phyloP scores from a whole-genome alignment of 495 filamentous ascomycete species.

The Cairneyella variabilis region DNA sequence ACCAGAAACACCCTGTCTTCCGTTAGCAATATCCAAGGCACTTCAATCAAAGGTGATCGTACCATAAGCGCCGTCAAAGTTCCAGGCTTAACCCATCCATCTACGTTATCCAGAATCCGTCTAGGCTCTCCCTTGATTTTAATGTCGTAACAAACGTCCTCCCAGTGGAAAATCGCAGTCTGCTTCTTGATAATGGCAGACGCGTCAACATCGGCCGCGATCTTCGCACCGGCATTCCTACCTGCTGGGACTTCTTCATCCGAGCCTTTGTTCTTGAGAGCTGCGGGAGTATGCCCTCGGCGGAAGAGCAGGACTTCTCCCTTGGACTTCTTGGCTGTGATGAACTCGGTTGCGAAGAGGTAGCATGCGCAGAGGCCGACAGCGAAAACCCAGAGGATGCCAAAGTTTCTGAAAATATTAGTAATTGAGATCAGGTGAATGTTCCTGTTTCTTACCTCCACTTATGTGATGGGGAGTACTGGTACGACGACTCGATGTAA shows the following conservation, averaged over 20 bases:
- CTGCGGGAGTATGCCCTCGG: constrained; percentile 39
- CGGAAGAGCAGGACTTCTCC: constrained; percentile 86
- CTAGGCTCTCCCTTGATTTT: constrained; percentile 72
- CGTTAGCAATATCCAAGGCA: not conserved
- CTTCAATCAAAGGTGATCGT: not conserved
- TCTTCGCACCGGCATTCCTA: constrained; percentile 20
- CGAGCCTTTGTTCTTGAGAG: constrained; percentile 34
- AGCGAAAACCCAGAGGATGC: constrained; percentile 71
- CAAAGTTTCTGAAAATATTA: too few relatives aligned
- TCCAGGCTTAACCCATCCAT: constrained; percentile 88
- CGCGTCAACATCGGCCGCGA: constrained; percentile 35
- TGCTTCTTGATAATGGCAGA: constrained; percentile 50
- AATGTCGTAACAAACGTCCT: constrained; percentile 79
- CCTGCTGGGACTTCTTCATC: constrained; percentile 37
- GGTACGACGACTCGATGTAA: constrained; percentile 49
- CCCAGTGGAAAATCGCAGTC: constrained; percentile 76
- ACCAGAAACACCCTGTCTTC: constrained; percentile 50
- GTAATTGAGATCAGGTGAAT: too few relatives aligned
- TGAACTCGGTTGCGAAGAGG: constrained; percentile 67
- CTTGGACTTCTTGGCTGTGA: constrained; percentile 77
- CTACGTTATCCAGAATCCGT: constrained; percentile 73
- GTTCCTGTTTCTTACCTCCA: too few relatives aligned
- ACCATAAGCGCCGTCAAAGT: constrained; percentile 80
- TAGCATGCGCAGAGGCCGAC: constrained; percentile 61
- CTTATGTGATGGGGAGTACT: constrained; percentile 56